Conservation (phyloP, 441 rosid species). For the Rhodomyrtus psidioides region DNA sequence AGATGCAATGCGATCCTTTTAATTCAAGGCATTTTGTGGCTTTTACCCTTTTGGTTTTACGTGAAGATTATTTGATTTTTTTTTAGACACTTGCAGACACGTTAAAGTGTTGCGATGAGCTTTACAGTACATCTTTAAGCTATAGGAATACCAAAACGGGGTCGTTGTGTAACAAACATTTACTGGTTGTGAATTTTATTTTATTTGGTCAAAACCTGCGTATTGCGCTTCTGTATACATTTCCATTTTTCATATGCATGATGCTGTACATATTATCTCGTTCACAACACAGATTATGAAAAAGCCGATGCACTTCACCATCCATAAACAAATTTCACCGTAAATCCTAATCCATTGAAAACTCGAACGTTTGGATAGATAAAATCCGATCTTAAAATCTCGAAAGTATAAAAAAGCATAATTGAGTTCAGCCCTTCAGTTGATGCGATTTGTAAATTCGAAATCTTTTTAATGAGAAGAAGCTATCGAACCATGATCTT, state of each 20-base stretch:
- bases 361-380: neutral
- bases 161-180: no score
- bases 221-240: no score
- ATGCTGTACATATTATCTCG: neutral
- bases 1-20: neutral
- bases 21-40: no score
- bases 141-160: no score
- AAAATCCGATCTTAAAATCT: neutral
- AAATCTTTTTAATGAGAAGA: neutral
- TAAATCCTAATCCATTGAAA: neutral
- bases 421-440: neutral
- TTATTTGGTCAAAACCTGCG: no score
- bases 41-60: no score
- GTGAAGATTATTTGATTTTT: no score
- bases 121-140: no score
- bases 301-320: neutral
- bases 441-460: neutral
- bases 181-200: no score
- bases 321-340: neutral
- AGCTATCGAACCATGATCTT: neutral
- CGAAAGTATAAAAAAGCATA: neutral
- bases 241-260: neutral
- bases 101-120: no score
- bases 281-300: neutral
- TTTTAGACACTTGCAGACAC: no score